Base-by-base conservation (phyloP, 768 basidiomycete species). In the Agaricus sinodeliciosus region DNA sequence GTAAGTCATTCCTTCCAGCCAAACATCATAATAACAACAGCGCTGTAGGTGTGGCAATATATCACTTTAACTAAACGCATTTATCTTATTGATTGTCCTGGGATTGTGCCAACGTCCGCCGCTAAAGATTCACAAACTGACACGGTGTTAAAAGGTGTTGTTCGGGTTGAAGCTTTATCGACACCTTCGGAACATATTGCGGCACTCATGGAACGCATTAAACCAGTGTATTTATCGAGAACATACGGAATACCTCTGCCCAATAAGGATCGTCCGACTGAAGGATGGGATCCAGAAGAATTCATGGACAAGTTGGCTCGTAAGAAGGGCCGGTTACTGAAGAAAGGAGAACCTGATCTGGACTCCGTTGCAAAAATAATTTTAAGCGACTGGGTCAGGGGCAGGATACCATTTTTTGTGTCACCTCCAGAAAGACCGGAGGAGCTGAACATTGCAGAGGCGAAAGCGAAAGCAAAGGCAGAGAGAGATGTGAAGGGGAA, bases 21-120 rank as follows among this genome's bases (percentile, higher is more conserved):
- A 31, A 49, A 2, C 35, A 55, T 44, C 40, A 53, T 34, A 42
- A 36, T 13, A 69, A 69, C 27, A 9, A 44, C 19, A 13, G 26
- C 11, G 31, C 11, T 5, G 13, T 49, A 80, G 78, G 94, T 98
- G 59, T 99, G 96, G 96, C 95, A 99, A 78, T 99, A 99, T 69
- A 97, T 99, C 73, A 94, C 93, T 26, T 75, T 99, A 39, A 99
- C 94, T 55, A 82, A 87, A 57, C 81, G 90, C 49, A 99, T 99
- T 65, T 99, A 97, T 74, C 86, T 99, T 60, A 97, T 99, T 72
- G 96, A 99, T 70, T 99, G 96, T 66, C 96, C 96, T 26, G 96
- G 96, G 45, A 90, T 98, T 67, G 96, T 97, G 1, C 95, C 95
- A 2, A 86, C 93, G 15, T 94, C 93, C 19, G 51, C 51, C 36